Conservation (phyloP, 768 basidiomycete species). For the Tricholoma bakamatsutake region DNA sequence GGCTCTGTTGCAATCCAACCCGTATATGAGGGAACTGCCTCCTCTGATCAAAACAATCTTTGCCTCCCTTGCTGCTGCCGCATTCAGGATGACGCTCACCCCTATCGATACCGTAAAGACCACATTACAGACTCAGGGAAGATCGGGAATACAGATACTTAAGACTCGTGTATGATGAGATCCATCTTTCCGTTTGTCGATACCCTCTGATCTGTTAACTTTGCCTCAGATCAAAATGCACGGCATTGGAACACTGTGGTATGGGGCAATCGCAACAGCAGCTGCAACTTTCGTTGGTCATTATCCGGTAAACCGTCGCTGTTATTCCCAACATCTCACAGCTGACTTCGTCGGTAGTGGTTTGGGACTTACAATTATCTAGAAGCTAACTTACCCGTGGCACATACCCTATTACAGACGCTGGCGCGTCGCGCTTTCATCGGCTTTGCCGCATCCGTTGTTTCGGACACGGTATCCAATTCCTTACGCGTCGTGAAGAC, state of each 20-base stretch:
- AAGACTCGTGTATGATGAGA: constrained; percentile 46
- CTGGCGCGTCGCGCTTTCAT: constrained; percentile 83
- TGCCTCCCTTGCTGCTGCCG: constrained; percentile 72
- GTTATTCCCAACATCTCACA: neutral
- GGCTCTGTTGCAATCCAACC: constrained; percentile 74
- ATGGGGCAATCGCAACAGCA: constrained; percentile 87
- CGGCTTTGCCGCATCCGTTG: constrained; percentile 81
- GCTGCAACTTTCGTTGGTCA: constrained; percentile 92
- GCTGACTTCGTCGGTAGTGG: constrained; percentile 45
- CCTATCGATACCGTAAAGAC: constrained; percentile 96
- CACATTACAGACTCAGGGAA: constrained; percentile 89
- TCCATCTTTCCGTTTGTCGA: neutral
- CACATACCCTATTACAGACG: constrained; percentile 46
- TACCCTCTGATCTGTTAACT: neutral
- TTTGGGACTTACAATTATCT: constrained; percentile 85
- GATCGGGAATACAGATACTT: constrained; percentile 59
- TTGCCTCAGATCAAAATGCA: constrained; percentile 56
- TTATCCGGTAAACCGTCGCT: constrained; percentile 56
- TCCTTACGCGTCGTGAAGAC: constrained; percentile 92
- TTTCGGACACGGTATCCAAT: constrained; percentile 84
- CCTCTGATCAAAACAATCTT: constrained; percentile 69
- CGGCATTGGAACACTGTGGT: constrained; percentile 80
- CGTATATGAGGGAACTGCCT: constrained; percentile 61
- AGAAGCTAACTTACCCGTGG: constrained; percentile 50
- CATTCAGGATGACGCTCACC: constrained; percentile 86